Conservation (phyloP, 176 grass and related monocot genomes). For the Carex kokanica region DNA sequence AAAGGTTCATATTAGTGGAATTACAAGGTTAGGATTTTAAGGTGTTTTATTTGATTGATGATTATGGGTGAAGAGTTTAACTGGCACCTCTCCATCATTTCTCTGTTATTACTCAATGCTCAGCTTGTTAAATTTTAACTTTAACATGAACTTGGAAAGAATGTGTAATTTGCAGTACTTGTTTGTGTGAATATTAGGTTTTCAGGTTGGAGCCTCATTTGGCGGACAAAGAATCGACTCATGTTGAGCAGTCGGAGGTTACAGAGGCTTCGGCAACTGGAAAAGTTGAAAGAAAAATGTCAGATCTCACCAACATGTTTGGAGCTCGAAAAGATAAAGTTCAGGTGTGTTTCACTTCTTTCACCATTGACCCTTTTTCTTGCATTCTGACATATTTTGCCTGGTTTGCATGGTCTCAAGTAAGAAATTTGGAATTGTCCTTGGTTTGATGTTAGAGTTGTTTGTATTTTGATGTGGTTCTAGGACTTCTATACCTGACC, state of each 20-base stretch:
- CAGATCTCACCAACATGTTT: constrained; percentile 48
- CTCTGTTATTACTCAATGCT: not conserved
- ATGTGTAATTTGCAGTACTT: constrained; percentile 6
- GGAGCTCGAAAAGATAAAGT: constrained; percentile 63
- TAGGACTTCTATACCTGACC: not conserved
- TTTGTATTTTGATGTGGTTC: not conserved
- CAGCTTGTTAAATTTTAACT: not conserved
- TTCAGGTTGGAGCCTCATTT: constrained; percentile 75
- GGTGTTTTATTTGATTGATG: not conserved
- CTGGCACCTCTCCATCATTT: not conserved
- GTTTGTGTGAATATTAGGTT: constrained; percentile 56
- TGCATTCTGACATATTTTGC: not conserved
- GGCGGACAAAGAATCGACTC: constrained; percentile 24
- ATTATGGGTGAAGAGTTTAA: not conserved
- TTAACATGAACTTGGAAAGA: not conserved
- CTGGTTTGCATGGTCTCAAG: not conserved
- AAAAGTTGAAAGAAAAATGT: constrained; percentile 45
- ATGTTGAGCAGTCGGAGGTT: constrained; percentile 49
- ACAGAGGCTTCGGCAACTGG: constrained; percentile 33
- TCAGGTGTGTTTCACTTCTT: constrained; percentile 35
- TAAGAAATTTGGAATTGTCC: not conserved
- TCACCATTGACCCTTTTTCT: not conserved
- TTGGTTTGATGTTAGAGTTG: not conserved
- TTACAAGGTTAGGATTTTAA: not conserved
- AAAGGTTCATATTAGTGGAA: not conserved